A percentile compares a stretch with the other conserved stretches of the same genome.
These are phyloP conservation scores for Rutstroemia sp. DNA, from an alignment of 2,329 filamentous ascomycete species.

Conservation along the genomic window DNA sequence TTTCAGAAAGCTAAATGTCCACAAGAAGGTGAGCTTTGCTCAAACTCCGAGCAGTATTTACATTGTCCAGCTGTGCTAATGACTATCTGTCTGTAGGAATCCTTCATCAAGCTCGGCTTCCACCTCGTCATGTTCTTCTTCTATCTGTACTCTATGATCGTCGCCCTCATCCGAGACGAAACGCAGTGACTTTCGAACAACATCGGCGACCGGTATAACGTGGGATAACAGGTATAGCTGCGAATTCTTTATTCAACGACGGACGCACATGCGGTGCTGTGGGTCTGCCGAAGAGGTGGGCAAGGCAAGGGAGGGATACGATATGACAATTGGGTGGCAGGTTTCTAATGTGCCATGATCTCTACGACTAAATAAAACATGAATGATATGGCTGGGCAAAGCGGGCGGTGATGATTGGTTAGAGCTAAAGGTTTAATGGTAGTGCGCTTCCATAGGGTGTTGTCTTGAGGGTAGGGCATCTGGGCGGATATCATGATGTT, in stretches of 20 bases:
- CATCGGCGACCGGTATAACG: conserved; percentile 20
- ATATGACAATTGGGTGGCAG: conserved; percentile 4
- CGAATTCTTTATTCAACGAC: background rate
- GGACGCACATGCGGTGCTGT: background rate
- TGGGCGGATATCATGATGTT: conserved; percentile 14
- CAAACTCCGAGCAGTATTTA: background rate
- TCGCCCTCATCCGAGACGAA: conserved; percentile 84
- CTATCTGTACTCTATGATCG: conserved; percentile 64
- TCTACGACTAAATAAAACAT: conserved; percentile 7
- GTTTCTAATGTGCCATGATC: conserved; percentile 10
- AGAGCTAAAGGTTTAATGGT: background rate
- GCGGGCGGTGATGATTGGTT: background rate
- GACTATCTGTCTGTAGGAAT: conserved; percentile 57
- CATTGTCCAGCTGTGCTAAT: background rate
- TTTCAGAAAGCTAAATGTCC: conserved; percentile 96
- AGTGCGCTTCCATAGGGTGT: conserved; percentile 12
- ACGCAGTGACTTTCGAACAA: conserved; percentile 53
- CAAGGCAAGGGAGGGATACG: background rate
- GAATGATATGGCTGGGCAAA: conserved; percentile 6
- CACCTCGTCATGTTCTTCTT: conserved; percentile 99
- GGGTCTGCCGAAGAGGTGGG: background rate
- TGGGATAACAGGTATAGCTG: conserved; percentile 14
- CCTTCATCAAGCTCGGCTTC: conserved; percentile 97
- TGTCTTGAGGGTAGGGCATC: background rate
- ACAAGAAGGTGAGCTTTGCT: conserved; percentile 72